Percentiles rank a stretch among this genome's conserved stretches.
phyloP scores from a whole-genome alignment of 352 stramenopile genomes.

The Phytopythium helicoides region DNA sequence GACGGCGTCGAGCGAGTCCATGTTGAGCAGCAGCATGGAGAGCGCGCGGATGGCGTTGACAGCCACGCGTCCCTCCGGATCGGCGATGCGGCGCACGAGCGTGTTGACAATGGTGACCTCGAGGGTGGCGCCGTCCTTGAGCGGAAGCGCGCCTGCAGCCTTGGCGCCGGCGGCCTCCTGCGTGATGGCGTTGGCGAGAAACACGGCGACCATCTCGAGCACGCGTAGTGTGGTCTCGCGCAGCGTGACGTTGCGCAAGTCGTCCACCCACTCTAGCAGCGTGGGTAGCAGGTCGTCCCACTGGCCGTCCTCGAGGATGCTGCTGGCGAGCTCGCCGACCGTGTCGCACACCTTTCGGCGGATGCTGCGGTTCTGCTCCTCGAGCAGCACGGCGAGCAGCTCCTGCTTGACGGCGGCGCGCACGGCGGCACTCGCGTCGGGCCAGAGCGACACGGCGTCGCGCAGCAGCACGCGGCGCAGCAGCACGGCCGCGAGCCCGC shows the following conservation, averaged over 20 bases:
- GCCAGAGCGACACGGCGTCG: conserved; percentile 79
- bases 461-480: conserved; percentile 73
- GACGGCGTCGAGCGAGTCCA: conserved; percentile 59
- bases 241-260: conserved; percentile 41
- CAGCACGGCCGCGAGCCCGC: conserved; percentile 69
- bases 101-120: conserved; percentile 54
- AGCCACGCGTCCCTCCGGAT: conserved; percentile 58
- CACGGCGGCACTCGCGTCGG: conserved; percentile 42
- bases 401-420: conserved; percentile 51
- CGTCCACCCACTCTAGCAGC: conserved; percentile 59
- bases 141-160: conserved; percentile 5
- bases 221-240: conserved; percentile 72
- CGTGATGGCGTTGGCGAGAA: conserved; percentile 54
- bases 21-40: conserved; percentile 71
- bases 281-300: conserved; percentile 74
- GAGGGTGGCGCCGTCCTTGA: conserved; percentile 16
- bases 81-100: conserved; percentile 45
- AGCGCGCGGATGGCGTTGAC: conserved; percentile 71
- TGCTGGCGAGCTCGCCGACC: conserved; percentile 75
- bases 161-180: conserved; percentile 26
- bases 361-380: conserved; percentile 71
- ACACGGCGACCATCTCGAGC: conserved; percentile 81
- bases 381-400: conserved; percentile 59
- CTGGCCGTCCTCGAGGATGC: conserved; percentile 76
- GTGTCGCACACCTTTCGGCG: conserved; percentile 83